phyloP scores from a whole-genome alignment of 2,329 filamentous ascomycete species.

The Fusarium sp. region DNA sequence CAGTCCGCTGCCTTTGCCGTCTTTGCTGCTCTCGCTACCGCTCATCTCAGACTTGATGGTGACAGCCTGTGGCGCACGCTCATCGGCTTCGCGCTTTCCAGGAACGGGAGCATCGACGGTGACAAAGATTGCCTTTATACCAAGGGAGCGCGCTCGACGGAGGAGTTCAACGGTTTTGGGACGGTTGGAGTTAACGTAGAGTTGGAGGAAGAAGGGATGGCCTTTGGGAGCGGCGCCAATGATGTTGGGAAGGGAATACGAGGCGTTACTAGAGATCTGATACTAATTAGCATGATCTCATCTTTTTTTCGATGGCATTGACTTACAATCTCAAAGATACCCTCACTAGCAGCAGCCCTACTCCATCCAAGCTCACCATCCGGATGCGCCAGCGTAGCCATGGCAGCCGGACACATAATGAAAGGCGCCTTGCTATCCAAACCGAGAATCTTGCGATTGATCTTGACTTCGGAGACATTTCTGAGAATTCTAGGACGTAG shows the following conservation, averaged over 20 bases:
- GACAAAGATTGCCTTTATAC: slow-evolving; percentile 67
- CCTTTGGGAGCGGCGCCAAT: slow-evolving; percentile 42
- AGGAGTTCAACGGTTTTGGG: slow-evolving; percentile 64
- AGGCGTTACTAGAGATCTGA: slow-evolving; percentile 49
- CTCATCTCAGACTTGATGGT: slow-evolving; percentile 57
- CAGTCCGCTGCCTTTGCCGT: slow-evolving; percentile 67
- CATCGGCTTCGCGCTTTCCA: slow-evolving; percentile 71
- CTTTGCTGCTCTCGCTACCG: slow-evolving; percentile 61
- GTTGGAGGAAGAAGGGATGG: slow-evolving; percentile 56
- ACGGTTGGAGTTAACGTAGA: slow-evolving; percentile 68
- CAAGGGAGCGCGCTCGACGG: slow-evolving; percentile 55
- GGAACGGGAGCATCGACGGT: slow-evolving; percentile 70
- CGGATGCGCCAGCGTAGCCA: slow-evolving; percentile 74
- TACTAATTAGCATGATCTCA: not conserved
- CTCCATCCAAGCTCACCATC: slow-evolving; percentile 69
- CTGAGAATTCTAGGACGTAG: slow-evolving; percentile 72
- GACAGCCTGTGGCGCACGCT: slow-evolving; percentile 64
- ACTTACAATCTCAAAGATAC: slow-evolving; percentile 49
- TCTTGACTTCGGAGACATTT: slow-evolving; percentile 68
- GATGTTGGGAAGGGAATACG: slow-evolving; percentile 46
- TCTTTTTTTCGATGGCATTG: no score
- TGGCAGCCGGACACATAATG: slow-evolving; percentile 75
- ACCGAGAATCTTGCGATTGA: slow-evolving; percentile 69
- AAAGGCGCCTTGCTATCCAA: slow-evolving; percentile 66
- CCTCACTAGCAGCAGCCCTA: slow-evolving; percentile 47